Evolutionary conservation across 1,284 basidiomycete species (phyloP), one percentile per base, ranked within the genome.

Genomic region (Cryptococcus sp.): DNA sequence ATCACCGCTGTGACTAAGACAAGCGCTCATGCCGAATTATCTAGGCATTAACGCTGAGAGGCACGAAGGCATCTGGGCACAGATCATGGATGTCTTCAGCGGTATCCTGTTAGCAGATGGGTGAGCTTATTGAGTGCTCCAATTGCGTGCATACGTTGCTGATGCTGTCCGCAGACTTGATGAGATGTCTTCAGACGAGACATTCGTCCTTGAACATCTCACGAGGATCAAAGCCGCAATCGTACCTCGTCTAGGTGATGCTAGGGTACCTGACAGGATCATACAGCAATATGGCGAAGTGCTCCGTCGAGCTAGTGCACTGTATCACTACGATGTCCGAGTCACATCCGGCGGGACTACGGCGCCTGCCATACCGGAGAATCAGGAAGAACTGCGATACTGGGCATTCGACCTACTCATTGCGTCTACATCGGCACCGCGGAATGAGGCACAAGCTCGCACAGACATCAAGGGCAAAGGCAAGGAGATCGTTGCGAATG

Each of bases 361-460:
- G 2, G 70, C 72, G n/a, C 68, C 68, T 2, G 67, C 60, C 1
- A 67, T 74, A 15, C 77, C 86, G 23, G 79, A 88, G 42, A 85
- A 88, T 0, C 82, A 90, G 49, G 93, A 98, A 76, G 82, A 88
- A 10, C 92, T 93, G 71, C 88, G 89, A 8, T 96, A 93, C 78
- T 97, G 93, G 93, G 93, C 90, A 67, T 89, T 97, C 61, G 92
- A 96, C 69, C 78, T 95, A 23, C 77, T 98, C 17, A 93, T 96
- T 3, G 56, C 63, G 7, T 15, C 56, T 20, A 42, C 56, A 4
- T 50, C 44, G 20, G 39, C 35, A 31, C 27, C 40, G 50, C 54
- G 45, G 19, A 35, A 41, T 45, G 22, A n/a, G 11, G 11, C n/a
- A 8, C n/a, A n/a, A 45, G 53, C 47, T 10, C n/a, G 13, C 11